phyloP scores from a whole-genome alignment of 176 grass and related monocot species.

The Lolium perenne region DNA sequence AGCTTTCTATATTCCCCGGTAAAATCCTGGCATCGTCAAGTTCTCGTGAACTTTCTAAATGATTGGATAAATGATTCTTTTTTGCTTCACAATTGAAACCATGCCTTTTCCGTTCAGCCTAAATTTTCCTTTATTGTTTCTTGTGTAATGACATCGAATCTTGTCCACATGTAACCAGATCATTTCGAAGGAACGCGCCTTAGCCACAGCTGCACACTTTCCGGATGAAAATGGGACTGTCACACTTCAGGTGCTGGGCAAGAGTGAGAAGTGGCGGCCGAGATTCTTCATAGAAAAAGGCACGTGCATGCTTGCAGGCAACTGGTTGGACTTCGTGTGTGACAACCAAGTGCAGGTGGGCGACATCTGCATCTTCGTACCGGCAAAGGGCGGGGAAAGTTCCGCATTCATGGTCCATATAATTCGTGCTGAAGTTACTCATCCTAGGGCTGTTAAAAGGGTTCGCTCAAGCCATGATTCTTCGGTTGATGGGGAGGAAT shows the following conservation, averaged over 20 bases:
- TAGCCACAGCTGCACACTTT: constrained; percentile 11
- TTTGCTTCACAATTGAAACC: not conserved
- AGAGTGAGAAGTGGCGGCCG: not conserved
- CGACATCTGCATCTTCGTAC: not conserved
- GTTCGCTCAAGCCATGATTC: not conserved
- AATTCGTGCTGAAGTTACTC: not conserved
- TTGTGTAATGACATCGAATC: too few relatives aligned
- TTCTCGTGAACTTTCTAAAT: not conserved
- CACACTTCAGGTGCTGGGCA: not conserved
- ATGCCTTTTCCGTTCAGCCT: too few relatives aligned
- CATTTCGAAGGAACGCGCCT: not conserved
- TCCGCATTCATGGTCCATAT: not conserved
- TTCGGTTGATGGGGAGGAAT: too few relatives aligned
- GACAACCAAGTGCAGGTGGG: not conserved
- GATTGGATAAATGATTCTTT: not conserved
- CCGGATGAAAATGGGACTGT: not conserved
- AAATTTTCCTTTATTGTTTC: too few relatives aligned
- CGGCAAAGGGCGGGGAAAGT: not conserved
- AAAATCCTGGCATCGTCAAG: not conserved
- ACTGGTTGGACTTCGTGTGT: not conserved
- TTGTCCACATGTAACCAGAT: not conserved
- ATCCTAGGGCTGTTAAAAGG: not conserved
- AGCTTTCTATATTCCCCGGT: not conserved
- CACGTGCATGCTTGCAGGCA: not conserved
- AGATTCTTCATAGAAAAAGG: constrained; percentile 8